These are phyloP conservation scores for Debaryomyces robertsiae DNA, from an alignment of 1,139 yeast species.

Conservation along the genomic window DNA sequence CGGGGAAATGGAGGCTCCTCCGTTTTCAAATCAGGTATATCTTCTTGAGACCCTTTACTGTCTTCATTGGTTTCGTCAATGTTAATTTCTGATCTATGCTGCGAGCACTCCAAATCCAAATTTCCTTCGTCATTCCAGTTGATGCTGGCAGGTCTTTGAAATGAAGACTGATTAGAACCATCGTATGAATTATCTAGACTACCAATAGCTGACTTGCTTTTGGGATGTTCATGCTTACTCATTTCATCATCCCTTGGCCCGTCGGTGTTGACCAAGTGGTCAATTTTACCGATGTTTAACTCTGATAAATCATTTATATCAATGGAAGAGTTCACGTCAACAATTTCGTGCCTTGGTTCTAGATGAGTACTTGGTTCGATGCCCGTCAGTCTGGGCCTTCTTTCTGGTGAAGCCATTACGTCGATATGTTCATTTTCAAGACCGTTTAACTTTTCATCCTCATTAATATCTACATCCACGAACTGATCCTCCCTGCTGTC, in stretches of 20 bases:
- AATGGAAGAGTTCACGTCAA: conserved; percentile 22
- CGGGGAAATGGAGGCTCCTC: conserved; percentile 23
- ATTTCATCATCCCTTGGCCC: conserved; percentile 11
- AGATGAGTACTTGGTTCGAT: not conserved
- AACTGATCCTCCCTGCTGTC: conserved; percentile 18
- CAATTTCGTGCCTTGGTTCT: conserved; percentile 7
- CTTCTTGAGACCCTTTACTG: conserved; percentile 9
- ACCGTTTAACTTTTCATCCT: conserved; percentile 2
- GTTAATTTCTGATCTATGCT: conserved; percentile 8
- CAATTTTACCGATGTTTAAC: conserved; percentile 41
- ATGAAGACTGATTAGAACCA: conserved; percentile 35
- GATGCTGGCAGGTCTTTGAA: conserved; percentile 45
- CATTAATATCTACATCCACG: conserved; percentile 17
- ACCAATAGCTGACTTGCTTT: conserved; percentile 2
- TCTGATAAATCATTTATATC: conserved; percentile 46
- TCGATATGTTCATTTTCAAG: conserved; percentile 9
- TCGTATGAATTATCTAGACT: conserved; percentile 11
- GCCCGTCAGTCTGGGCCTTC: conserved; percentile 15
- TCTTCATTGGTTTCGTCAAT: conserved; percentile 13
- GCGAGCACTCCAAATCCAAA: conserved; percentile 32
- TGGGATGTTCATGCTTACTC: conserved; percentile 4
- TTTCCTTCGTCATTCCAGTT: conserved; percentile 47
- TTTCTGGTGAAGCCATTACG: conserved; percentile 20
- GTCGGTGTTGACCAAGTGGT: conserved; percentile 36
- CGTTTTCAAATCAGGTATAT: conserved; percentile 24